Evolutionary conservation across 1,139 yeast genomes (phyloP).

Genomic region (Pichia sp.): DNA sequence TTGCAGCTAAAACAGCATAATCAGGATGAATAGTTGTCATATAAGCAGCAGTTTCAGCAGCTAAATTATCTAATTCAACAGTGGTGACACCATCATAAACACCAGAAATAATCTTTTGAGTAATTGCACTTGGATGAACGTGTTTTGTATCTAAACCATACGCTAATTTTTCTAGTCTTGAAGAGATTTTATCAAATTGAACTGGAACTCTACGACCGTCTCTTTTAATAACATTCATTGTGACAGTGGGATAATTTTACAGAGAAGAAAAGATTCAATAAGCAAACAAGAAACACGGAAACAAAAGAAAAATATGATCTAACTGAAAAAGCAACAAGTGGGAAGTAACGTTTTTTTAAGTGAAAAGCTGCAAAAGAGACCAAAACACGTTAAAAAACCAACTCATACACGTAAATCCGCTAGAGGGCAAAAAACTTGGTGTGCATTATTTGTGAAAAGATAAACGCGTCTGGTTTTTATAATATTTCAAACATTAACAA

Average conservation of each 20-base stretch:
- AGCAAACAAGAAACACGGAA: background rate
- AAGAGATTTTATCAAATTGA: conserved; percentile 39
- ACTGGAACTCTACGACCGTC: conserved; percentile 57
- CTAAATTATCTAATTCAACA: conserved; percentile 82
- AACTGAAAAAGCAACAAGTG: background rate
- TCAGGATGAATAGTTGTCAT: conserved; percentile 97
- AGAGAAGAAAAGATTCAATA: background rate
- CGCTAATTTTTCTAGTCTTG: conserved; percentile 36
- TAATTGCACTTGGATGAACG: conserved; percentile 54
- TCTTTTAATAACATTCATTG: conserved; percentile 51
- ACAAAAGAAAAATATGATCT: no score
- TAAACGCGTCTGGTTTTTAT: background rate
- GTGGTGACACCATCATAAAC: conserved; percentile 92
- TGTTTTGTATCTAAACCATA: conserved; percentile 55
- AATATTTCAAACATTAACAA: no score
- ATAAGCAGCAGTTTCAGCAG: conserved; percentile 95
- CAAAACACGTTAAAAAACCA: background rate
- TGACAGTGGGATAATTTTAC: background rate
- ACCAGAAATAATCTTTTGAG: conserved; percentile 53
- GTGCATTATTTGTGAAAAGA: no score
- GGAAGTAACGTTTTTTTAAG: background rate
- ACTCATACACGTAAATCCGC: background rate
- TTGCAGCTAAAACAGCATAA: conserved; percentile 89
- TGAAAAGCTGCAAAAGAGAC: background rate
- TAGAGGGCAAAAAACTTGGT: background rate